These are phyloP conservation scores for Leucocoprinus leucothites DNA, from an alignment of 768 basidiomycete species.

Conservation along the genomic window DNA sequence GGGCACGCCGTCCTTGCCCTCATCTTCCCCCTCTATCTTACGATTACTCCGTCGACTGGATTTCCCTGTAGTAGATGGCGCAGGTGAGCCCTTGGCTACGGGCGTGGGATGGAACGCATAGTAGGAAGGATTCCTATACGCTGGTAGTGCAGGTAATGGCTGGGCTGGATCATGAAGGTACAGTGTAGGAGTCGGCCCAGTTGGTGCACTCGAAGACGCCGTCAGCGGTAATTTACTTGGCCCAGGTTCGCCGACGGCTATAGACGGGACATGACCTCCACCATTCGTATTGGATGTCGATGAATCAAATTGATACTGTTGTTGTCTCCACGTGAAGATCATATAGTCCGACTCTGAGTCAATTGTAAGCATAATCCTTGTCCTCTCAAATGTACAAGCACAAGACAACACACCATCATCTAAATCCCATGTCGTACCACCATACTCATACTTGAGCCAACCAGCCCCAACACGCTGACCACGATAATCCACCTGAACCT, in stretches of 20 bases:
- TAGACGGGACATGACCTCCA: background rate
- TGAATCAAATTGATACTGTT: slow-evolving; percentile 19
- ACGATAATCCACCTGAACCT: slow-evolving; percentile 53
- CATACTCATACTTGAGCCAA: slow-evolving; percentile 87
- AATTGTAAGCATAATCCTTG: background rate
- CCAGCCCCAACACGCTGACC: slow-evolving; percentile 66
- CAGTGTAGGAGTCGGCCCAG: slow-evolving; percentile 44
- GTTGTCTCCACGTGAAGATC: slow-evolving; percentile 78
- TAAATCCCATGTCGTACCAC: slow-evolving; percentile 76
- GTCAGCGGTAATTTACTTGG: slow-evolving; percentile 11
- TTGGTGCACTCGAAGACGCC: slow-evolving; percentile 17
- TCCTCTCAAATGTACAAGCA: too few species aligned
- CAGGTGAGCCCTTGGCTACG: slow-evolving; percentile 23
- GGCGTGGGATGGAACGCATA: slow-evolving; percentile 58
- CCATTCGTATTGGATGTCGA: slow-evolving; percentile 5
- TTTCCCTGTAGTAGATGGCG: background rate
- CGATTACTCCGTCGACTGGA: slow-evolving; percentile 35
- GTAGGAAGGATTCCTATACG: slow-evolving; percentile 69
- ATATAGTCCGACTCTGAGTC: slow-evolving; percentile 75
- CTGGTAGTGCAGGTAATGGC: slow-evolving; percentile 57
- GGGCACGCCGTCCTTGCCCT: slow-evolving; percentile 47
- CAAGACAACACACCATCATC: slow-evolving; percentile 67
- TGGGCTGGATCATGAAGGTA: slow-evolving; percentile 60
- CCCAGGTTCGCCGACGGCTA: slow-evolving; percentile 6
- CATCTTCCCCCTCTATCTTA: slow-evolving; percentile 17